Evolutionary conservation across 176 grass and related monocot species (phyloP).

Genomic region (Microstegium vimineum): DNA sequence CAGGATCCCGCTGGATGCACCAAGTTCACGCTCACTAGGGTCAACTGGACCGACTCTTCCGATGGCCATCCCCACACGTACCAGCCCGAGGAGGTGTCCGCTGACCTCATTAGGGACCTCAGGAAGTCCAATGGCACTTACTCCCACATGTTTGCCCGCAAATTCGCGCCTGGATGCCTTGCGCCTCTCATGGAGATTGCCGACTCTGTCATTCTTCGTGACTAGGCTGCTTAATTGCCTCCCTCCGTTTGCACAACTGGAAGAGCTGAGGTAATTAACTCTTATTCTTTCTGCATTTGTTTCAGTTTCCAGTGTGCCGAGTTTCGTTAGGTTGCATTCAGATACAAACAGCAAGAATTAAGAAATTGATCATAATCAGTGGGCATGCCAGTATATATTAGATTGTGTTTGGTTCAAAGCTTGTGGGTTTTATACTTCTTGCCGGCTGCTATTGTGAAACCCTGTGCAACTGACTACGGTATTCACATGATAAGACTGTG

Average conservation of each 20-base stretch:
- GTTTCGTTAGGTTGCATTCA: not conserved
- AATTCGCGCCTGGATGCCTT: conserved; percentile 59
- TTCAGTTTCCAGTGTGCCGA: not conserved
- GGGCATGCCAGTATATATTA: not conserved
- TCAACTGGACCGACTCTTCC: conserved; percentile 81
- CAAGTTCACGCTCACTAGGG: conserved; percentile 79
- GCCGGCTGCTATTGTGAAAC: not conserved
- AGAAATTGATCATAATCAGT: not conserved
- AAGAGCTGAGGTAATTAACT: conserved; percentile 26
- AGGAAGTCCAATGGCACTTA: conserved; percentile 85
- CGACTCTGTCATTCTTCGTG: conserved; percentile 65
- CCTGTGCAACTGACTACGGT: not conserved
- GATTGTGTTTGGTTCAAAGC: not conserved
- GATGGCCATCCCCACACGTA: conserved; percentile 78
- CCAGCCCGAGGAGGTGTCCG: conserved; percentile 54
- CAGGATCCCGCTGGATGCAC: conserved; percentile 71
- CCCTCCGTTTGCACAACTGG: conserved; percentile 12
- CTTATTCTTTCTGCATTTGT: not conserved
- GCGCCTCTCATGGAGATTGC: conserved; percentile 64
- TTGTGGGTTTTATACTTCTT: not conserved
- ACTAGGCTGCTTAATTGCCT: conserved; percentile 34
- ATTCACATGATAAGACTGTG: not conserved
- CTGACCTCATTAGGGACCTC: conserved; percentile 58
- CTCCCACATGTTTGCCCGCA: conserved; percentile 81
- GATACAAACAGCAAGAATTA: not conserved